Base-by-base conservation (phyloP, 2,329 filamentous ascomycete species). In the Cercospora zeae-maydis region DNA sequence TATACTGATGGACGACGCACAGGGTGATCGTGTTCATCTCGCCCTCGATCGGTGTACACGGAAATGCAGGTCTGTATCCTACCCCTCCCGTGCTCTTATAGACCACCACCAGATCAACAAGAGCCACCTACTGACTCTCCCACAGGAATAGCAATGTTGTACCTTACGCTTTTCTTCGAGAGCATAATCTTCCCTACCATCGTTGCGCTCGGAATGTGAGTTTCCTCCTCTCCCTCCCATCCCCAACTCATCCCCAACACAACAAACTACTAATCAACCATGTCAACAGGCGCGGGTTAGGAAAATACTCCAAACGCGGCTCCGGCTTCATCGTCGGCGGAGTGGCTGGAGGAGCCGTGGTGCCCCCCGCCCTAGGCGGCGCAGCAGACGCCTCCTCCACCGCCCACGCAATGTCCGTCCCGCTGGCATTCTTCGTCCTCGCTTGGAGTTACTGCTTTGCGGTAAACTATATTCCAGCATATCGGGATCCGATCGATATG, bases 181-280 rank as follows among this genome's bases (percentile, higher is more conserved):
- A 90, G 88, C 0, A 91, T 92, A 57, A 85, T 91, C 69, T 96
- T 91, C 81, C 92, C 92, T 0, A 86, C 93, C 1, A 87, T 95
- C 63, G 92, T 92, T 68, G 87, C 90, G 3, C 83, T 95, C 11
- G 90, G 89, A 2, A 87, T 96, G 63, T 45, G 39, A 3, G 39
- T 45, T 45, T 13, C 14, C 39, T 45, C 39, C 19, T 45, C 39
- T 8, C 31, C 11, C 31, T 13, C 31, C 31, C 31, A 34, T 34
- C 31, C 31, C n/a, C n/a, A n/a, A n/a, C n/a, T n/a, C n/a, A n/a
- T n/a, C n/a, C n/a, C n/a, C n/a, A n/a, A n/a, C n/a, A n/a, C 31
- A 34, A 13, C 11, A 10, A 3, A 3, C 31, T 8, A 34, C 31
- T 34, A 13, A 34, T 8, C 11, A 13, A 39, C 36, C 36, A 39